phyloP scores from a whole-genome alignment of 805 yeast genomes.

The Nematodospora valgi region DNA sequence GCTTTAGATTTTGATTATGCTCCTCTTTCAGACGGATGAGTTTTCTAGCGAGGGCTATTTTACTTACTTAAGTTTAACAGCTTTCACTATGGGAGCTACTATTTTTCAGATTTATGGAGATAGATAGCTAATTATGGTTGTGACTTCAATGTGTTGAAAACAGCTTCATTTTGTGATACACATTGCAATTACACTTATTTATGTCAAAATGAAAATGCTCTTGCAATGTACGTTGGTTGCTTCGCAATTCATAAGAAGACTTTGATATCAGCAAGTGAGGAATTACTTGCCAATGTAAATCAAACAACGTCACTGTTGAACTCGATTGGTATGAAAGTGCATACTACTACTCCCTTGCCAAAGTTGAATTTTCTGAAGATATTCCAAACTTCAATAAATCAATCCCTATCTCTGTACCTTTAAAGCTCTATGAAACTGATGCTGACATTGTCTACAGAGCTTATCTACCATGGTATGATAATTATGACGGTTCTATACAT shows the following conservation, averaged over 20 bases:
- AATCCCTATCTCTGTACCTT: slow-evolving; percentile 21
- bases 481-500: slow-evolving; percentile 27
- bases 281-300: no score
- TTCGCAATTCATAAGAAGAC: no score
- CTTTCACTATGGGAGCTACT: no score
- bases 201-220: slow-evolving; percentile 23
- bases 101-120: no score
- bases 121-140: slow-evolving; percentile 4
- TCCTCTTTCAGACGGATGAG: no score
- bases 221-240: slow-evolving; percentile 32
- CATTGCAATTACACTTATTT: slow-evolving; percentile 14
- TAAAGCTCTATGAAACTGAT: slow-evolving; percentile 16
- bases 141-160: not conserved
- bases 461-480: slow-evolving; percentile 18
- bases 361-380: slow-evolving; percentile 16
- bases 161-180: slow-evolving; percentile 5
- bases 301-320: slow-evolving; percentile 18
- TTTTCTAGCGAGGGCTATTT: no score
- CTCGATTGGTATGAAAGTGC: slow-evolving; percentile 15
- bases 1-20: no score
- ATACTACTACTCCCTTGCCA: slow-evolving; percentile 11
- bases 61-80: no score
- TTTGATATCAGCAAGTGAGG: no score
- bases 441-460: slow-evolving; percentile 12
- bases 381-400: slow-evolving; percentile 22